These are phyloP conservation scores for Cryomyces antarcticus DNA, from an alignment of 495 filamentous ascomycete species.

Conservation along the genomic window DNA sequence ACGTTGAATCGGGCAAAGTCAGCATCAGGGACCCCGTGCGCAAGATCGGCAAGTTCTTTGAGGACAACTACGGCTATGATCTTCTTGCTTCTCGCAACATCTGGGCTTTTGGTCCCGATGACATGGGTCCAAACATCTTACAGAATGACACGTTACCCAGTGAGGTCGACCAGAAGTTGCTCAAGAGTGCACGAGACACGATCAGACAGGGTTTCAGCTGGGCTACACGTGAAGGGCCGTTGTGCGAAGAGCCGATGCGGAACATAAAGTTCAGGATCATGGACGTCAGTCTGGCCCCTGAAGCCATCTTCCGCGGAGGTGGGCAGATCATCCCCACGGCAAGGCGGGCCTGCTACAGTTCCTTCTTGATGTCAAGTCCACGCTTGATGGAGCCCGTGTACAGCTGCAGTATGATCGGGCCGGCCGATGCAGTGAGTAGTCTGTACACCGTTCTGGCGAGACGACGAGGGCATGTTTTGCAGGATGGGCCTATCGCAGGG, in stretches of 20 bases:
- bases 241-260: constrained; percentile 97
- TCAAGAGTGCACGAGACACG: constrained; percentile 73
- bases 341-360: constrained; percentile 76
- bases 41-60: constrained; percentile 89
- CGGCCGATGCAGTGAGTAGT: constrained; percentile 68
- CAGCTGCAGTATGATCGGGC: constrained; percentile 75
- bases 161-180: constrained; percentile 73
- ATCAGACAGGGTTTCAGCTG: constrained; percentile 91
- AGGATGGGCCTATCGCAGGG: constrained; percentile 81
- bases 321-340: constrained; percentile 95
- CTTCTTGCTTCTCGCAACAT: constrained; percentile 83
- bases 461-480: constrained; percentile 77
- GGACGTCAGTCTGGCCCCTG: constrained; percentile 66
- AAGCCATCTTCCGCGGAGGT: constrained; percentile 83
- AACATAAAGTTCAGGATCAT: constrained; percentile 92
- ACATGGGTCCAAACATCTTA: constrained; percentile 85
- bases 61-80: constrained; percentile 95
- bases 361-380: constrained; percentile 91
- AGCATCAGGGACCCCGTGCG: constrained; percentile 83
- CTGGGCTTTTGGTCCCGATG: constrained; percentile 96
- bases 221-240: constrained; percentile 82
- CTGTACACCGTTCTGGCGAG: constrained; percentile 84
- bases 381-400: constrained; percentile 94
- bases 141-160: constrained; percentile 90
- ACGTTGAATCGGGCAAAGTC: constrained; percentile 81